These are phyloP conservation scores for Capsicum baccatum DNA, from an alignment of 257 asterid species.

Conservation along the genomic window DNA sequence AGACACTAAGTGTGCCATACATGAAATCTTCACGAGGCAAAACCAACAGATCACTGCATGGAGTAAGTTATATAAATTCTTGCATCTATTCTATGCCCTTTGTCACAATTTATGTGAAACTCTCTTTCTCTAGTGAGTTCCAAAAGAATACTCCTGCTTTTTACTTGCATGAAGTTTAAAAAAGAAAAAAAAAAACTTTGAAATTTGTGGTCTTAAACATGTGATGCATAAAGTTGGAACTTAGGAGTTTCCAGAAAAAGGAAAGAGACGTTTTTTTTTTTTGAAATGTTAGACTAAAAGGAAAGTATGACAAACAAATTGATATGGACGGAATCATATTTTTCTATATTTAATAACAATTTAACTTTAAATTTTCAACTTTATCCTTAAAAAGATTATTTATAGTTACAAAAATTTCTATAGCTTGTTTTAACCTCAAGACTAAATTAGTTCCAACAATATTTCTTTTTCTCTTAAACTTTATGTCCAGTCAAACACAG, in stretches of 20 bases:
- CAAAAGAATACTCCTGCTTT: background rate
- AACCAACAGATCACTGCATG: conserved; percentile 49
- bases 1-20: conserved; percentile 90
- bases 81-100: background rate
- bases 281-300: no score
- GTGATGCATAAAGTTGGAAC: no score
- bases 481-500: background rate
- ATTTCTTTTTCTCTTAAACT: background rate
- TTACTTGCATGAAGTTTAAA: no score
- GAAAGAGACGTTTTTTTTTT: no score
- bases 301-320: no score
- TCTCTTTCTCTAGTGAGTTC: background rate
- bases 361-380: background rate
- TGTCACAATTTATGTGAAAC: background rate
- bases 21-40: conserved; percentile 74
- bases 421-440: background rate
- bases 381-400: background rate
- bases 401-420: background rate
- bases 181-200: no score
- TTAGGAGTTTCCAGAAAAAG: no score
- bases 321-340: no score
- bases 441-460: background rate
- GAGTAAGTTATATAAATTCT: conserved; percentile 49
- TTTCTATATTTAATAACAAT: background rate
- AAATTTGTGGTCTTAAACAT: no score